Conservation (phyloP, 305 asterid species). For the Andrographis paniculata region DNA sequence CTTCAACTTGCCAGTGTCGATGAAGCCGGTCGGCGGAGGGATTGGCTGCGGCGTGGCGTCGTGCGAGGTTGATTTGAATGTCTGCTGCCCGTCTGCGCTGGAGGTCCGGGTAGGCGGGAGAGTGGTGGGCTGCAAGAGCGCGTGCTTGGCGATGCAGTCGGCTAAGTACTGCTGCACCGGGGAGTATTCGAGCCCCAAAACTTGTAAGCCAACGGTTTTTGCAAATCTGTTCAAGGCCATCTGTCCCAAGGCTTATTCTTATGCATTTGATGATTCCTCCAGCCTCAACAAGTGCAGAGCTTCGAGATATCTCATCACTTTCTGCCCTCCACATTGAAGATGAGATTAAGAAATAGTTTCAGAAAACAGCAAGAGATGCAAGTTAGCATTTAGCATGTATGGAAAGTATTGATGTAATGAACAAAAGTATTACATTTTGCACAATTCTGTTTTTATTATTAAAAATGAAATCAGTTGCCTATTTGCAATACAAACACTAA, state of each 20-base stretch:
- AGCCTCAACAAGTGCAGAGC: constrained; percentile 85
- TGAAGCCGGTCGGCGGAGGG: constrained; percentile 88
- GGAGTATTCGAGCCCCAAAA: constrained; percentile 47
- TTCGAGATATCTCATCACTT: constrained; percentile 62
- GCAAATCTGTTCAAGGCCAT: constrained; percentile 76
- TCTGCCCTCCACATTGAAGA: constrained; percentile 57
- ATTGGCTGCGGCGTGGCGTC: constrained; percentile 81
- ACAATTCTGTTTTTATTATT: too few relatives aligned
- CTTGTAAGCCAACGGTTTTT: constrained; percentile 67
- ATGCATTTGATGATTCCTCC: constrained; percentile 78
- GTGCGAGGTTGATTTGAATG: constrained; percentile 65
- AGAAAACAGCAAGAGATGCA: too few relatives aligned
- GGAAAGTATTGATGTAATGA: too few relatives aligned
- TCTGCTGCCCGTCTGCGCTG: constrained; percentile 81
- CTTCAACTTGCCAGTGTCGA: constrained; percentile 76
- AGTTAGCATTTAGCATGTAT: too few relatives aligned
- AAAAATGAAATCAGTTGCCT: too few relatives aligned
- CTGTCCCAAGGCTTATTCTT: constrained; percentile 81
- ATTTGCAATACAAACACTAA: too few relatives aligned
- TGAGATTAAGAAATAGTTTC: too few relatives aligned
- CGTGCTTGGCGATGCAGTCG: constrained; percentile 81
- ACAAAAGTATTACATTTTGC: too few relatives aligned
- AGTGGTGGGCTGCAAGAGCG: constrained; percentile 94
- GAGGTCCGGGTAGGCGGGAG: constrained; percentile 56
- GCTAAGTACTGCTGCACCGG: constrained; percentile 92